Conservation (phyloP, 345 rosid genomes). For the Isatis tinctoria region DNA sequence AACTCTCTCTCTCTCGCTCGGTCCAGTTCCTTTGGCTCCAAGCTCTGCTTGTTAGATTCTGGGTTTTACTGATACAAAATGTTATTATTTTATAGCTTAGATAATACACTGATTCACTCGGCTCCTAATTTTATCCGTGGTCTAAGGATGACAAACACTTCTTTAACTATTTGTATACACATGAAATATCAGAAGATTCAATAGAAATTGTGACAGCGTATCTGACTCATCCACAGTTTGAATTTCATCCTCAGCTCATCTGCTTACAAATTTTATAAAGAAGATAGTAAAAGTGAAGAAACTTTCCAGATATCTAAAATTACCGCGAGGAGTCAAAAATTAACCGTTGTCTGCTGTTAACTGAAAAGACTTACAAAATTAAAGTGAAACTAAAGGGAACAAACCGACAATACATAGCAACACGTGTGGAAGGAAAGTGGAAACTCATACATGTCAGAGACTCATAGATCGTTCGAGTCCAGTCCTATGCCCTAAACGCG, state of each 20-base stretch:
- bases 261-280: background rate
- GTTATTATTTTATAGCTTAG: constrained; percentile 14
- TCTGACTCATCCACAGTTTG: background rate
- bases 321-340: background rate
- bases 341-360: background rate
- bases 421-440: too few species aligned
- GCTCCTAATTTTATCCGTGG: constrained; percentile 14
- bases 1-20: background rate
- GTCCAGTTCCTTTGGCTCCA: background rate
- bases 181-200: constrained; percentile 19
- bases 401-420: background rate
- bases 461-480: constrained; percentile 20
- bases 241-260: background rate
- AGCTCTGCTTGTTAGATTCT: constrained; percentile 7
- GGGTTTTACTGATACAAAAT: constrained; percentile 10
- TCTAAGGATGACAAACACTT: constrained; percentile 7
- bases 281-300: background rate
- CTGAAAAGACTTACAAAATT: too few species aligned
- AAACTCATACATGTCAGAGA: constrained; percentile 12
- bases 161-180: constrained; percentile 23
- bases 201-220: background rate
- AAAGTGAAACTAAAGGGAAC: background rate
- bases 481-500: background rate
- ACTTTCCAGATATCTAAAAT: background rate
- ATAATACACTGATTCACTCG: constrained; percentile 21